Evolutionary conservation across 495 filamentous ascomycete genomes (phyloP), one percentile per base, ranked within the genome.

Genomic region (Hypoxylon rickii): DNA sequence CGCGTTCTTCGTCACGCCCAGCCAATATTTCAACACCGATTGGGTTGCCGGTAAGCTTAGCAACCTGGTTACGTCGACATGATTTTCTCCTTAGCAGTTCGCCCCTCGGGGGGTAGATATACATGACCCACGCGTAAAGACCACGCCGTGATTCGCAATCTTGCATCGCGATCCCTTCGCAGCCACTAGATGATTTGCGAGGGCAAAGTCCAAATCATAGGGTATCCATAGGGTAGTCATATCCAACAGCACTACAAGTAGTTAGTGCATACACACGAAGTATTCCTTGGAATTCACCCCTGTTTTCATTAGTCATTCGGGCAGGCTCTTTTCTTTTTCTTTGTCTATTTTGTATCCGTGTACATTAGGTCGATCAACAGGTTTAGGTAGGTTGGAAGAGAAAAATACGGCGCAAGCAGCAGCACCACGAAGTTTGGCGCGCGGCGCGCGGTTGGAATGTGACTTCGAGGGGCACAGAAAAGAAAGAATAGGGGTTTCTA

Each of bases 1-100:
- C 17, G 92, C 90, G 7, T 96, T 96, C 74, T 92, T 86, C 64
- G 89, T 92, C 44, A 94, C 93, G 56, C 92, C 92, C 4, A 86
- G 91, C 57, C 77, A 85, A 21, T 69, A 69, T 20, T 69, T 69
- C 47, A 51, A 62, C 36, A 47, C 56, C 18, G 57, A 66, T 15
- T 47, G 33, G 42, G 44, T 50, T 10, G 44, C 17, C 12, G 40
- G 38, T 20, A 42, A 51, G 36, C 39, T 59, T 7, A 18, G 44
- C 31, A 31, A 15, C 16, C 8, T 58, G 7, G 36, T 61, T 18
- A 43, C 42, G 10, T 66, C 56, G 13, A 19, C 63, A n/a, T 66
- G 32, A 62, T 24, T 3, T 26, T 53, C 34, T 19, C 12, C 41
- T 32, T 56, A 18, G 4, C 8, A 44, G 21, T 21, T 36, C 36